These are phyloP conservation scores for Lachancea dasiensis DNA, from an alignment of 805 yeast species.

Conservation along the genomic window DNA sequence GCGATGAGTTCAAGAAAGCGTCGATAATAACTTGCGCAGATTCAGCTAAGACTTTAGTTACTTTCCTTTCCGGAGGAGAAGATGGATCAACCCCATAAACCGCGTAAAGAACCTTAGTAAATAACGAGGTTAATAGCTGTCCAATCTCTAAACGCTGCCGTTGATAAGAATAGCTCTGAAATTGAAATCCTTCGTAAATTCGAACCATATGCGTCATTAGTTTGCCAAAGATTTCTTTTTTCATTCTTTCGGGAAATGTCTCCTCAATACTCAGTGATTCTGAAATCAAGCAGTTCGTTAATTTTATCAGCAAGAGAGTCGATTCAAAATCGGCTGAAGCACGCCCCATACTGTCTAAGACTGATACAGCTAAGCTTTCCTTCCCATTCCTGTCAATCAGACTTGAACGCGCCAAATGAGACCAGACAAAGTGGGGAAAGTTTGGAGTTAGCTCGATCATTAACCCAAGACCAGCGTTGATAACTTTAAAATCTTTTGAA, in stretches of 20 bases:
- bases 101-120: conserved; percentile 47
- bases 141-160: conserved; percentile 61
- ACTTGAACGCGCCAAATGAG: conserved; percentile 61
- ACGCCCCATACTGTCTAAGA: conserved; percentile 69
- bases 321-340: conserved; percentile 61
- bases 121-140: conserved; percentile 44
- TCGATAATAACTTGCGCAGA: conserved; percentile 47
- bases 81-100: conserved; percentile 50
- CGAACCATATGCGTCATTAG: conserved; percentile 53
- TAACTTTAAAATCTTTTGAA: conserved; percentile 42
- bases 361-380: conserved; percentile 56
- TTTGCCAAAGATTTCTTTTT: conserved; percentile 49
- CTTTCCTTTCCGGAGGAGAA: conserved; percentile 33
- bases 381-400: conserved; percentile 55
- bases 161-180: conserved; percentile 57
- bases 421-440: conserved; percentile 70
- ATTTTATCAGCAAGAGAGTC: conserved; percentile 51
- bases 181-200: conserved; percentile 65
- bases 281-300: conserved; percentile 47
- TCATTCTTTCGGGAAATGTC: conserved; percentile 36
- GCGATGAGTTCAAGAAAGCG: conserved; percentile 48
- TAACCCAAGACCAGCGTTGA: conserved; percentile 44
- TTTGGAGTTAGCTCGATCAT: conserved; percentile 43
- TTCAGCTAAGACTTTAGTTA: conserved; percentile 45
- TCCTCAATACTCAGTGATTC: conserved; percentile 42